Conservation (phyloP, 108 stramenopile genomes). For the Ochromonas danica region DNA sequence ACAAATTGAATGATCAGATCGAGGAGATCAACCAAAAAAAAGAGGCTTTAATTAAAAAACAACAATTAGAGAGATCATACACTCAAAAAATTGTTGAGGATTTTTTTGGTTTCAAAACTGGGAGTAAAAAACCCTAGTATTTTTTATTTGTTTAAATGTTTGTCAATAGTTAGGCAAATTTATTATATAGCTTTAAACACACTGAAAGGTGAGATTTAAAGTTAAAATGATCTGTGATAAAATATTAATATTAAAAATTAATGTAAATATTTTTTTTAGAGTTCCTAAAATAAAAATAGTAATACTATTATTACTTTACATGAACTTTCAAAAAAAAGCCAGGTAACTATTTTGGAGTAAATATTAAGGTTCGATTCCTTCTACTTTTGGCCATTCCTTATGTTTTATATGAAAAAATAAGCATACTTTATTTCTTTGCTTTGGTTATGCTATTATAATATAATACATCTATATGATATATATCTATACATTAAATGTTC, state of each 20-base stretch:
- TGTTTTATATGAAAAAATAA: slow-evolving; percentile 34
- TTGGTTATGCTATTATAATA: slow-evolving; percentile 24
- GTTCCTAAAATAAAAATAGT: slow-evolving; percentile 12
- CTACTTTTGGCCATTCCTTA: slow-evolving; percentile 22
- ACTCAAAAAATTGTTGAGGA: slow-evolving; percentile 17
- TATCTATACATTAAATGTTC: slow-evolving; percentile 39
- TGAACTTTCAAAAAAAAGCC: slow-evolving; percentile 36
- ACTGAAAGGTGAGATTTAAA: slow-evolving; percentile 21
- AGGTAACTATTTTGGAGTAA: slow-evolving; percentile 22
- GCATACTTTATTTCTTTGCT: slow-evolving; percentile 31
- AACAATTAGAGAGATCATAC: slow-evolving; percentile 17
- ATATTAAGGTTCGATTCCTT: slow-evolving; percentile 32
- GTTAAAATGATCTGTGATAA: slow-evolving; percentile 39
- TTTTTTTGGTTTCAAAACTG: slow-evolving; percentile 17
- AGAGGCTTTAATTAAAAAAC: slow-evolving; percentile 17
- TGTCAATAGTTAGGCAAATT: slow-evolving; percentile 22
- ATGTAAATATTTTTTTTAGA: slow-evolving; percentile 35
- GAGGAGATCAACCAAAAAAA: slow-evolving; percentile 16
- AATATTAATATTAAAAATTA: slow-evolving; percentile 41
- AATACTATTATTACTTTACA: slow-evolving; percentile 35
- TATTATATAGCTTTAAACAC: slow-evolving; percentile 34
- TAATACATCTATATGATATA: slow-evolving; percentile 39
- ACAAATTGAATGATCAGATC: slow-evolving; percentile 17
- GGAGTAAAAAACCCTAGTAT: slow-evolving; percentile 30
- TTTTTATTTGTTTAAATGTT: slow-evolving; percentile 39